phyloP scores from a whole-genome alignment of 148 eudicot genomes.

The Chenopodium quinoa region DNA sequence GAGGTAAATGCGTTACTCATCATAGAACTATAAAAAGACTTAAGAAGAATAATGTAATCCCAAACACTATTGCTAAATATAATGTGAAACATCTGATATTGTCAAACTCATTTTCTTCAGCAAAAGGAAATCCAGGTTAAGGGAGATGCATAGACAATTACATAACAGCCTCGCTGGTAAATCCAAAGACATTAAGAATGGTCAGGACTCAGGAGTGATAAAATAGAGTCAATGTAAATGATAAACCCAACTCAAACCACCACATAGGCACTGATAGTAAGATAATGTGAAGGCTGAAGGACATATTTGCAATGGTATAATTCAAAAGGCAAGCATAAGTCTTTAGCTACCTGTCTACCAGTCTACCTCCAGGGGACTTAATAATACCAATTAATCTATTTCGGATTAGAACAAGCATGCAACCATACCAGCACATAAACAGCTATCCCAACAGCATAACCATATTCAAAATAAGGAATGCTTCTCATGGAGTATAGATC shows the following conservation, averaged over 20 bases:
- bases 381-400: neutral
- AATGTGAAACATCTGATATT: neutral
- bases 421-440: no score
- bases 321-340: neutral
- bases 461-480: no score
- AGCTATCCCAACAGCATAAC: no score
- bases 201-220: neutral
- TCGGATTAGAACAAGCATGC: neutral
- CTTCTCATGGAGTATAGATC: no score
- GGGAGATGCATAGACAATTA: neutral
- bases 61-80: neutral
- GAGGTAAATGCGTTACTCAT: neutral
- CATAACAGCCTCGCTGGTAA: neutral
- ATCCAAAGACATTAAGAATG: neutral
- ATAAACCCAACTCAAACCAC: neutral
- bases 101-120: neutral
- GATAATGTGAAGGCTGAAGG: neutral
- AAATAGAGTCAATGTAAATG: no score
- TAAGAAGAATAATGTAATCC: neutral
- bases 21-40: neutral
- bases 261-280: neutral
- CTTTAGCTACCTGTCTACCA: neutral
- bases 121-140: neutral
- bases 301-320: neutral
- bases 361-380: neutral